A percentile compares a stretch with the other conserved stretches of the same genome.
These are phyloP conservation scores for Trichoderma polysporum DNA, from an alignment of 2,329 filamentous ascomycete species.

Conservation along the genomic window DNA sequence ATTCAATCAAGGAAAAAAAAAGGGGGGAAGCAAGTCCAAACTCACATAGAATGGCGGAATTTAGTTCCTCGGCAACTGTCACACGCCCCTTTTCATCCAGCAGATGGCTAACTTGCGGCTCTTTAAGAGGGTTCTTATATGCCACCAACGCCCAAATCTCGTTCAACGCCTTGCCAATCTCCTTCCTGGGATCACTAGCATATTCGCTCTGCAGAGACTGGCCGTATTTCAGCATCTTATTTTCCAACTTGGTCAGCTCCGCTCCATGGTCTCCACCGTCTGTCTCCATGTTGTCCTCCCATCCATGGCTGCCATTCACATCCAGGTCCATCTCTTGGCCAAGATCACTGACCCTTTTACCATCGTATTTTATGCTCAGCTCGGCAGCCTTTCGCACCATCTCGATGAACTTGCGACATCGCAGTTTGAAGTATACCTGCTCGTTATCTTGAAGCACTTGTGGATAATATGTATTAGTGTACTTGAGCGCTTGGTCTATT, in stretches of 20 bases:
- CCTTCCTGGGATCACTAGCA: conserved; percentile 64
- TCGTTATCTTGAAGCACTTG: conserved; percentile 76
- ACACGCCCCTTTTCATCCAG: conserved; percentile 73
- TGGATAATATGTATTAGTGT: conserved; percentile 76
- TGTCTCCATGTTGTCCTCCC: conserved; percentile 54
- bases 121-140: conserved; percentile 77
- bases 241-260: conserved; percentile 52
- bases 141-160: conserved; percentile 89
- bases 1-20: not conserved
- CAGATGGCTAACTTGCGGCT: conserved; percentile 71
- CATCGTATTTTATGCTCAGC: conserved; percentile 50
- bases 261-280: conserved; percentile 44
- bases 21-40: conserved; percentile 24
- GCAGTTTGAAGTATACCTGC: conserved; percentile 82
- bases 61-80: conserved; percentile 86
- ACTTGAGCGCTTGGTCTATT: conserved; percentile 84
- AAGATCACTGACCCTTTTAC: conserved; percentile 46
- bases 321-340: conserved; percentile 57
- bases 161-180: conserved; percentile 70
- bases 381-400: conserved; percentile 80
- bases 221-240: conserved; percentile 75
- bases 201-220: conserved; percentile 77
- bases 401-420: conserved; percentile 91
- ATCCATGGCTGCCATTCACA: conserved; percentile 45
- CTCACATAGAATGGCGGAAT: conserved; percentile 86